These are phyloP conservation scores for Xerocomellus chrysenteron DNA, from an alignment of 768 basidiomycete genomes.

Conservation along the genomic window DNA sequence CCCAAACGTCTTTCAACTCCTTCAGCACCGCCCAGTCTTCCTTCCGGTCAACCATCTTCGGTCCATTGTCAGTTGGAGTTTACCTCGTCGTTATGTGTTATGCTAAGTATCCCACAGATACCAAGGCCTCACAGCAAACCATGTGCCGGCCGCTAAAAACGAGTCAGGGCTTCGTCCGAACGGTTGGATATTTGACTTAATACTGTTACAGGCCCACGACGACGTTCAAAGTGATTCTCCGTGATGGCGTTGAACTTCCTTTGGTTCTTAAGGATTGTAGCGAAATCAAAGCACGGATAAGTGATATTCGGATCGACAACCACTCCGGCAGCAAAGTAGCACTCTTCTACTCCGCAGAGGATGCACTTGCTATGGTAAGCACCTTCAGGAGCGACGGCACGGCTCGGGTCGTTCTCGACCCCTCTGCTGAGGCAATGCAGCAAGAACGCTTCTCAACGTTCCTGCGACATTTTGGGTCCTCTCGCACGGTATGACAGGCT, in stretches of 20 bases:
- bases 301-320: constrained; percentile 39
- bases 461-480: constrained; percentile 45
- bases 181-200: constrained; percentile 2
- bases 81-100: neutral
- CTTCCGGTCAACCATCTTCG: constrained; percentile 63
- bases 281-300: constrained; percentile 33
- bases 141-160: neutral
- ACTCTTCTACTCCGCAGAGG: constrained; percentile 54
- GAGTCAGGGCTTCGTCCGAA: constrained; percentile 20
- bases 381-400: constrained; percentile 52
- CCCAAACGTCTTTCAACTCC: constrained; percentile 19
- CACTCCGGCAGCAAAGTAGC: constrained; percentile 48
- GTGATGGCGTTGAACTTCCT: constrained; percentile 50
- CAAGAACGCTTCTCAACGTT: constrained; percentile 50
- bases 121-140: constrained; percentile 18
- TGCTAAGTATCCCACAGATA: constrained; percentile 22
- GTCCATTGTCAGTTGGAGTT: constrained; percentile 51
- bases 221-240: constrained; percentile 49
- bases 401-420: constrained; percentile 44
- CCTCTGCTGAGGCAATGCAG: constrained; percentile 41
- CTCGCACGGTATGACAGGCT: constrained; percentile 48
- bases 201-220: constrained; percentile 21
- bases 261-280: constrained; percentile 44
- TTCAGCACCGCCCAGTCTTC: constrained; percentile 33
- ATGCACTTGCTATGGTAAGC: constrained; percentile 50